These are phyloP conservation scores for Eragrostis nindensis DNA, from an alignment of 176 grass and related monocot genomes.

Conservation along the genomic window DNA sequence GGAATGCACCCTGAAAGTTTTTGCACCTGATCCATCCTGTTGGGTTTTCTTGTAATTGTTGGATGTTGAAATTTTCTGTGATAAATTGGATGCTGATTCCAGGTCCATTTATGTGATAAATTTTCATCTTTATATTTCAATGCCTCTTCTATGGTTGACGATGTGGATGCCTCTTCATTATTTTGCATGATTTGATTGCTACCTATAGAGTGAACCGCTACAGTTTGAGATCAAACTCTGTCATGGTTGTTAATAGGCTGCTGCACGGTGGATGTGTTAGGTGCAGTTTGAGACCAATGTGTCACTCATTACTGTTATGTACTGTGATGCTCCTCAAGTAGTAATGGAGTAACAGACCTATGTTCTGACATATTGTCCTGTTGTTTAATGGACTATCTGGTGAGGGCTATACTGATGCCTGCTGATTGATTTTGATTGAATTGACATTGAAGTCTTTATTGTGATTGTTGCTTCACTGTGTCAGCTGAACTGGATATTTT, in stretches of 20 bases:
- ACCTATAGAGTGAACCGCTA: neutral
- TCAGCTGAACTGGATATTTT: neutral
- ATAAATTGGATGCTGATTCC: constrained; percentile 21
- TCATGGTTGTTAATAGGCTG: constrained; percentile 11
- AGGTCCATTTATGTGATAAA: constrained; percentile 6
- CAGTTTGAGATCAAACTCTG: constrained; percentile 7
- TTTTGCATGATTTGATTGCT: constrained; percentile 20
- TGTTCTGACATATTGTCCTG: constrained; percentile 23
- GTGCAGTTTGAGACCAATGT: neutral
- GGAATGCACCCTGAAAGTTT: neutral
- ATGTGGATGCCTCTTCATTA: constrained; percentile 13
- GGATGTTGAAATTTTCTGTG: constrained; percentile 25
- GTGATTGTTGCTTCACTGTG: neutral
- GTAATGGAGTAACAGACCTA: neutral
- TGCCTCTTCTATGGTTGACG: neutral
- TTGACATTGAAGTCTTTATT: neutral
- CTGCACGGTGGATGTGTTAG: neutral
- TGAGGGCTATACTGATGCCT: neutral
- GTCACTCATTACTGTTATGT: constrained; percentile 30
- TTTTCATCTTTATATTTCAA: neutral
- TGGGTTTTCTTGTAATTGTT: neutral
- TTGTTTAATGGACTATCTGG: constrained; percentile 21
- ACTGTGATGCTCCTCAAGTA: constrained; percentile 26
- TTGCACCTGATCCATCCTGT: constrained; percentile 2
- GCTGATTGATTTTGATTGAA: constrained; percentile 4